Evolutionary conservation across 257 asterid species (phyloP), one percentile per base, ranked within the genome.

Genomic region (Jacaranda copaia): DNA sequence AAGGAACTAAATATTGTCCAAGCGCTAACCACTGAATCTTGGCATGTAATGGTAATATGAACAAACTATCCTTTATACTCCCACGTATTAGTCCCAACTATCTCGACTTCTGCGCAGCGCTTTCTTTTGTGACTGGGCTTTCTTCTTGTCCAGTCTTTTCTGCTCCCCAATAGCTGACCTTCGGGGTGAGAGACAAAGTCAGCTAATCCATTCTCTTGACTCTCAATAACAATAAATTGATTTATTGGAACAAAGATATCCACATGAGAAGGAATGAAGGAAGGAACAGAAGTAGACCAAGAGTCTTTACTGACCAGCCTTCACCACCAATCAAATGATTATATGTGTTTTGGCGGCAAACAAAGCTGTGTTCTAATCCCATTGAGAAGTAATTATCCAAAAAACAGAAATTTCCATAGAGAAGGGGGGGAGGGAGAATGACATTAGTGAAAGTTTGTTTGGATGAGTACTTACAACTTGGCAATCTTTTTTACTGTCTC

Each of bases 101-200:
- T 81, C 94, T 7, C 86, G 81, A 82, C 91, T 88, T 85, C 97
- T 87, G 81, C 96, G 81, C 15, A 74, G 68, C 2, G 91, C 72
- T 84, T 92, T 93, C 90, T 93, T 91, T 59, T 87, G 93, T 18
- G 96, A 93, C 4, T 81, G 88, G 0, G 90, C 87, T 81, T 93
- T 93, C 91, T 92, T 93, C 60, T 70, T 80, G 75, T 88, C 96
- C 72, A 92, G 86, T 55, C 97, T 86, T 66, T 87, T 92, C 81
- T 77, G 90, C 87, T 93, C 97, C 52, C 87, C 96, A 75, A 84
- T 79, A 35, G 92, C 91, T 58, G 98, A 87, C 90, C 98, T 92
- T 65, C n/a, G 9, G 75, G 15, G 20, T 15, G 10, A 73, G n/a
- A 75, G 60, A 61, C 53, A 68, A 8, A 53, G 59, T 58, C 46